phyloP scores from a whole-genome alignment of 1,139 yeast species.

The Suhomyces atakaporum region DNA sequence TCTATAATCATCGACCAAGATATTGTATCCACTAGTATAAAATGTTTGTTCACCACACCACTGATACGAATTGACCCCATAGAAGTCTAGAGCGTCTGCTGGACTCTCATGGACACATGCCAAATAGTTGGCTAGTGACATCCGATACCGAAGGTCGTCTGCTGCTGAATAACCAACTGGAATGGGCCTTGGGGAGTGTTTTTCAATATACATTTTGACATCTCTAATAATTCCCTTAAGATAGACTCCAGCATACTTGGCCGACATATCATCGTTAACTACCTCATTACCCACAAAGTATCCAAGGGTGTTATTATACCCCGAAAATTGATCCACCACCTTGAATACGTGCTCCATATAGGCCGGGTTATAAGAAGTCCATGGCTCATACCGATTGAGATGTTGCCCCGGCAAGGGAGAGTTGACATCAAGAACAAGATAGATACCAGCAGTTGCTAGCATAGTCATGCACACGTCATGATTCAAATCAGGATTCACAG shows the following conservation, averaged over 20 bases:
- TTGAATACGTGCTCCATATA: conserved; percentile 78
- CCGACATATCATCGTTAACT: conserved; percentile 77
- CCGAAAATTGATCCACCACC: conserved; percentile 79
- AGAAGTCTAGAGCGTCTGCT: conserved; percentile 75
- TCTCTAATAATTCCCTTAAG: conserved; percentile 81
- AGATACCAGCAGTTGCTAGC: conserved; percentile 89
- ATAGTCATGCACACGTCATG: conserved; percentile 92
- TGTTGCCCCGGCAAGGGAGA: conserved; percentile 80
- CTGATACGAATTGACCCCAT: conserved; percentile 93
- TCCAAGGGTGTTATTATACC: conserved; percentile 85
- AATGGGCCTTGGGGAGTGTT: conserved; percentile 61
- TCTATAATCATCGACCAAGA: conserved; percentile 68
- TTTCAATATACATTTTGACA: conserved; percentile 66
- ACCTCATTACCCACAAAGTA: conserved; percentile 96
- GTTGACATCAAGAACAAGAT: conserved; percentile 85
- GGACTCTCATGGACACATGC: conserved; percentile 69
- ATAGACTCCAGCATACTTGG: conserved; percentile 65
- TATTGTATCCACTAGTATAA: conserved; percentile 77
- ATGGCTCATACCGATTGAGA: conserved; percentile 84
- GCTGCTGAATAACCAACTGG: conserved; percentile 98
- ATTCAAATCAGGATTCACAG: conserved; percentile 77
- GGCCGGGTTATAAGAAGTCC: conserved; percentile 70
- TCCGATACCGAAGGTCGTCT: conserved; percentile 77
- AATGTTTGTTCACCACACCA: conserved; percentile 96
- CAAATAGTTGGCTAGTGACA: conserved; percentile 74